phyloP scores from a whole-genome alignment of 176 grass and related monocot species.

The Eremochloa ophiuroides region DNA sequence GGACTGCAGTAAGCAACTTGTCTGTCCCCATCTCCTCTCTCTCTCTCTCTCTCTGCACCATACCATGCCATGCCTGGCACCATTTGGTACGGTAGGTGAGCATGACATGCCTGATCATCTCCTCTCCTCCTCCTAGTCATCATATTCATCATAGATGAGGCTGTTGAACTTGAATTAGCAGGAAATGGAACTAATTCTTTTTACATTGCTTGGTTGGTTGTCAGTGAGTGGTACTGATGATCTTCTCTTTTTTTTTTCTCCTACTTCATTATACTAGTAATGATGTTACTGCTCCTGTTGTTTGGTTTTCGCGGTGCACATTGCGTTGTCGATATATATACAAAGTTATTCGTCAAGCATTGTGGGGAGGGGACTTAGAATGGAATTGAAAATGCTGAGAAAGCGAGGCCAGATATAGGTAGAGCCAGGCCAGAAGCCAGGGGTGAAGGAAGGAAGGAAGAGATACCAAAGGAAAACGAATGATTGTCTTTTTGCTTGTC shows the following conservation, averaged over 20 bases:
- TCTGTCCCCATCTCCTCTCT: constrained; percentile 6
- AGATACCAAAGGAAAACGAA: constrained; percentile 22
- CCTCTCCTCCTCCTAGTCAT: background rate
- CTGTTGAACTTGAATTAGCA: background rate
- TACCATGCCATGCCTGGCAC: background rate
- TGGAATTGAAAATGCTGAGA: background rate
- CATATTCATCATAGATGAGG: background rate
- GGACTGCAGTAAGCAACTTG: constrained; percentile 27
- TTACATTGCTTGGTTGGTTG: background rate
- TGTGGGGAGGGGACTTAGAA: background rate
- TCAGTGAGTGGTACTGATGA: background rate
- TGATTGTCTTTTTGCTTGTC: constrained; percentile 38
- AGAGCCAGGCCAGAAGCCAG: background rate
- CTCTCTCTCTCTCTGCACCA: background rate
- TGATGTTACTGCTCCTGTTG: background rate
- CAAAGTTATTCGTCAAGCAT: background rate
- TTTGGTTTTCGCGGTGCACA: background rate
- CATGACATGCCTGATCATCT: constrained; percentile 8
- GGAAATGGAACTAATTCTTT: background rate
- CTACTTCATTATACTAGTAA: background rate
- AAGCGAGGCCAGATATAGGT: background rate
- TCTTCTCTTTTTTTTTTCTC: background rate
- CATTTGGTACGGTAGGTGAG: constrained; percentile 16
- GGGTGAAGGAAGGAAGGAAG: background rate
- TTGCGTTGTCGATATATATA: background rate